These are phyloP conservation scores for Aspergillus ellipticus DNA, from an alignment of 495 filamentous ascomycete genomes.

Conservation along the genomic window DNA sequence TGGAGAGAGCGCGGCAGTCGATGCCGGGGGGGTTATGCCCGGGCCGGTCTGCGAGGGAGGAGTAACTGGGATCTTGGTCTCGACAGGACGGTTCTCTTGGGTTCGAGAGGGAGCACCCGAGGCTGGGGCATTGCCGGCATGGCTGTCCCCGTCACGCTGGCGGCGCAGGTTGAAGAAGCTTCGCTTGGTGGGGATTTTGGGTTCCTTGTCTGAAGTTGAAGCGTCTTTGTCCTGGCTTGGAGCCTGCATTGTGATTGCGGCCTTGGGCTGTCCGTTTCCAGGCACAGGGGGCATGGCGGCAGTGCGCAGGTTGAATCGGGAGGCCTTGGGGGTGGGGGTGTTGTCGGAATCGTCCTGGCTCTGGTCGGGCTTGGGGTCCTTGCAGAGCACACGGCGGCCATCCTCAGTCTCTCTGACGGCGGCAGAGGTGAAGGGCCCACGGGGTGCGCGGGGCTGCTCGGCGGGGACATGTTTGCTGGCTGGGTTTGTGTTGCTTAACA, in stretches of 20 bases:
- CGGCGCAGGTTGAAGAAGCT: conserved; percentile 25
- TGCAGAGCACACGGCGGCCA: too few species aligned
- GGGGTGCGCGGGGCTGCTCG: too few species aligned
- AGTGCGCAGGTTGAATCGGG: not conserved
- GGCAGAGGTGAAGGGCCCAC: too few species aligned
- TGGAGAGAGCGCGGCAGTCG: conserved; percentile 6
- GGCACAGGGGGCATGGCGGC: not conserved
- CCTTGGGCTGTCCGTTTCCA: not conserved
- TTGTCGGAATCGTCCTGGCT: not conserved
- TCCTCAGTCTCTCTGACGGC: too few species aligned
- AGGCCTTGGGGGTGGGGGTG: not conserved
- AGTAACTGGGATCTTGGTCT: conserved; percentile 15
- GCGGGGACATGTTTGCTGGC: not conserved
- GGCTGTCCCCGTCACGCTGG: conserved; percentile 13
- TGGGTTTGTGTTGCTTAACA: not conserved
- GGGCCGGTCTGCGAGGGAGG: conserved; percentile 5
- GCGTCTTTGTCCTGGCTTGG: not conserved
- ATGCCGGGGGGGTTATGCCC: not conserved
- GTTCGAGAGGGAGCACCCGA: conserved; percentile 11
- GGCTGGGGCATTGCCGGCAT: conserved; percentile 11
- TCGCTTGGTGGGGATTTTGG: conserved; percentile 17
- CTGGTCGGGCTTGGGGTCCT: too few species aligned
- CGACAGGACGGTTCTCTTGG: conserved; percentile 6
- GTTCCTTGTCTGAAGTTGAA: conserved; percentile 3
- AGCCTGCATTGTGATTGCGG: not conserved